phyloP scores from a whole-genome alignment of 768 basidiomycete genomes.

The Serendipita sp. region DNA sequence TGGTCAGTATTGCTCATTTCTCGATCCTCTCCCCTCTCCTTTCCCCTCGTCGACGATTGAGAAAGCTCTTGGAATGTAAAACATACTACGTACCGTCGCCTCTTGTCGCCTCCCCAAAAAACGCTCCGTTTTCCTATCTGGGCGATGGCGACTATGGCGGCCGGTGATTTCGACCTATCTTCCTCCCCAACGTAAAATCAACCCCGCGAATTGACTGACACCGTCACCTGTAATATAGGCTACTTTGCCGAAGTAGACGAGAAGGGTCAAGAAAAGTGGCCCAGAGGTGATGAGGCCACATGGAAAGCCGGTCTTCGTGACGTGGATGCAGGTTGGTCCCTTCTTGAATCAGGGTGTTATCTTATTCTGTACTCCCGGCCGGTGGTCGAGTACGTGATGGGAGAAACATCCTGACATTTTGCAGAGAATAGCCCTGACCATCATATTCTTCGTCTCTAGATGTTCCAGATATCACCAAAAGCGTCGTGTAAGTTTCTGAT shows the following conservation, averaged over 20 bases:
- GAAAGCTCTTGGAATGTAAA: slow-evolving; percentile 24
- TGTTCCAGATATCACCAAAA: slow-evolving; percentile 46
- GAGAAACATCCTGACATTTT: too few relatives aligned
- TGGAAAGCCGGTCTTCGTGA: slow-evolving; percentile 14
- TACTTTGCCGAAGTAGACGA: slow-evolving; percentile 61
- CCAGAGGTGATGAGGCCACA: slow-evolving; percentile 41
- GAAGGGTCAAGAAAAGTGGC: slow-evolving; percentile 74
- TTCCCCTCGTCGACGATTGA: slow-evolving; percentile 20
- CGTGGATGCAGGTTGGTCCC: slow-evolving; percentile 9
- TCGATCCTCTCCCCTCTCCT: background rate
- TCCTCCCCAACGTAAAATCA: background rate
- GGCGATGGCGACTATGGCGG: slow-evolving; percentile 5
- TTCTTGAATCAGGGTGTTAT: background rate
- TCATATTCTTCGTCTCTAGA: slow-evolving; percentile 25
- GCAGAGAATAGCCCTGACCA: background rate
- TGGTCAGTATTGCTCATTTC: slow-evolving; percentile 12
- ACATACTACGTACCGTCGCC: too few relatives aligned
- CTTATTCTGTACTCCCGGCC: too few relatives aligned
- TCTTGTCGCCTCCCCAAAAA: background rate
- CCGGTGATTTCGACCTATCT: background rate
- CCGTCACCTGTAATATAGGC: slow-evolving; percentile 25
- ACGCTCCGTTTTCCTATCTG: slow-evolving; percentile 6
- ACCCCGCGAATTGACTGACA: slow-evolving; percentile 9
- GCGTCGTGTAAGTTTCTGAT: slow-evolving; percentile 46
- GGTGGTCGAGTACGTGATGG: too few relatives aligned